phyloP scores from a whole-genome alignment of 192 early-diverging fungal species.

The Borealophlyctis nickersoniae region DNA sequence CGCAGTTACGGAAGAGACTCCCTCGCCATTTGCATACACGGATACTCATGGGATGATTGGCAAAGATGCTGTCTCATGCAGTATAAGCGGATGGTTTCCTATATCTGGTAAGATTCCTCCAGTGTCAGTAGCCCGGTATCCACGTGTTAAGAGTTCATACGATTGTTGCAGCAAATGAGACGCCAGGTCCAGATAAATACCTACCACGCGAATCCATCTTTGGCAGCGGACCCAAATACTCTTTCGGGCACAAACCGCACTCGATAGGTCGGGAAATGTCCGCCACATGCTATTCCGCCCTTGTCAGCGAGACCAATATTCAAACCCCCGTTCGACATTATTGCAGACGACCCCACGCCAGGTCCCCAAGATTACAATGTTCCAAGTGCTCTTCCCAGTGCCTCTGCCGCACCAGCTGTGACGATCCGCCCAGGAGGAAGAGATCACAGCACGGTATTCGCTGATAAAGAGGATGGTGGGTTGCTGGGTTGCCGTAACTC shows the following conservation, averaged over 20 bases:
- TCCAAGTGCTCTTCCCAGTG: slow-evolving; percentile 27
- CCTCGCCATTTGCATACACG: slow-evolving; percentile 43
- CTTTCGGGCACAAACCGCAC: slow-evolving; percentile 43
- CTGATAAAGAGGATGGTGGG: slow-evolving; percentile 32
- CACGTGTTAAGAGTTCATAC: too few species aligned
- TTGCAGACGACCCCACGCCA: slow-evolving; percentile 38
- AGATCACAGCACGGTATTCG: too few species aligned
- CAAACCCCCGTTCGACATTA: slow-evolving; percentile 7
- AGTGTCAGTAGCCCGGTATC: too few species aligned
- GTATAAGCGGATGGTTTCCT: slow-evolving; percentile 38
- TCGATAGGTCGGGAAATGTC: slow-evolving; percentile 19
- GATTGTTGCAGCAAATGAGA: slow-evolving; percentile 15
- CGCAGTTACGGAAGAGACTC: slow-evolving; percentile 26
- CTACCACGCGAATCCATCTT: slow-evolving; percentile 34
- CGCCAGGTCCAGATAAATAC: slow-evolving; percentile 46
- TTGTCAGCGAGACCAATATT: slow-evolving; percentile 8
- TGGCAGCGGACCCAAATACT: slow-evolving; percentile 42
- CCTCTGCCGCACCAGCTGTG: slow-evolving; percentile 32
- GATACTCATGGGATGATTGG: slow-evolving; percentile 26
- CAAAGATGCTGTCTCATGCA: slow-evolving; percentile 32
- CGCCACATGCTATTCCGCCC: not conserved
- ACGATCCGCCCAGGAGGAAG: too few species aligned
- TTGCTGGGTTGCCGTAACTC: not conserved
- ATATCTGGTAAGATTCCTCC: not conserved
- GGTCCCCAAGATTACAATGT: slow-evolving; percentile 49